Evolutionary conservation across 345 rosid species (phyloP).

Genomic region (Reutealis trisperma): DNA sequence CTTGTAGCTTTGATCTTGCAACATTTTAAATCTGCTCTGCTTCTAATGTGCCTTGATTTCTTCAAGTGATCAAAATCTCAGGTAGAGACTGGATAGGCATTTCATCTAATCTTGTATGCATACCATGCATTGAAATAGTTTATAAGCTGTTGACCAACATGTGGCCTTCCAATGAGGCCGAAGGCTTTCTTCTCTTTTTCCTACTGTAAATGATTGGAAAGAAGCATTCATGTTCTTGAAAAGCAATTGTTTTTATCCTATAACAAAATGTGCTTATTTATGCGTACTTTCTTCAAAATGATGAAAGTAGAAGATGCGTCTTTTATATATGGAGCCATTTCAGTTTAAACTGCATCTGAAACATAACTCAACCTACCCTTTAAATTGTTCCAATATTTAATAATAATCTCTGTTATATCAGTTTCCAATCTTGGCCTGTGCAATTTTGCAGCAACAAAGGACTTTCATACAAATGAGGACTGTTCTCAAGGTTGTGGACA

Average conservation of each 20-base stretch:
- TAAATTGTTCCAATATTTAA: neutral
- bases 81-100: neutral
- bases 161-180: neutral
- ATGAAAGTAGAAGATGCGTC: neutral
- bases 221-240: neutral
- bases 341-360: neutral
- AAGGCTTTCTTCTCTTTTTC: neutral
- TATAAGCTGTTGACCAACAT: neutral
- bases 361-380: neutral
- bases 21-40: neutral
- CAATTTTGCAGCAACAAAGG: slow-evolving; percentile 54
- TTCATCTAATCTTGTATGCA: neutral
- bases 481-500: slow-evolving; percentile 83
- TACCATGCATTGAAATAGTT: neutral
- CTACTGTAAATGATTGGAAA: neutral
- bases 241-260: neutral
- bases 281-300: neutral
- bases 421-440: neutral
- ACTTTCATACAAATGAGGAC: slow-evolving; percentile 93
- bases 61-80: neutral
- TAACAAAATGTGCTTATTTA: neutral
- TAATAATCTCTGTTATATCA: neutral
- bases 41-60: neutral
- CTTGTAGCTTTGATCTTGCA: neutral
- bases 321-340: neutral